These are phyloP conservation scores for Sisymbrium altissimum DNA, from an alignment of 345 rosid genomes.

Conservation along the genomic window DNA sequence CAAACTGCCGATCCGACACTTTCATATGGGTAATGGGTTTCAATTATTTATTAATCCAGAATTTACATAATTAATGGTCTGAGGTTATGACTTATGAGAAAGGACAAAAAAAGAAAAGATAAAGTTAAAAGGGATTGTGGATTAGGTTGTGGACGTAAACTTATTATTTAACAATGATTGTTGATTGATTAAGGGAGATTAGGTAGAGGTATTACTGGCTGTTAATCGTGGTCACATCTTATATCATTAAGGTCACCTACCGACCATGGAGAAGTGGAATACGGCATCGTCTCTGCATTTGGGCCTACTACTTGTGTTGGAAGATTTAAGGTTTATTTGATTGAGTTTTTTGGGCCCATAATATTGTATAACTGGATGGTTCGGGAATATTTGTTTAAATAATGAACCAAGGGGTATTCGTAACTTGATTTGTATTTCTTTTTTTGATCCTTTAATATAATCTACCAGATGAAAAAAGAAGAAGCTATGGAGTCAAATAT, in stretches of 20 bases:
- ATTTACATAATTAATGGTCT: neutral
- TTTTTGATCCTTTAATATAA: too few relatives aligned
- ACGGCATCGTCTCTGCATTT: neutral
- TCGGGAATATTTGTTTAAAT: neutral
- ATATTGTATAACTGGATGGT: neutral
- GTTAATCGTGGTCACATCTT: conserved; percentile 15
- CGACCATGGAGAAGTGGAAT: neutral
- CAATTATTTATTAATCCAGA: neutral
- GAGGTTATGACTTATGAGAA: too few relatives aligned
- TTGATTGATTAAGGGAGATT: conserved; percentile 3
- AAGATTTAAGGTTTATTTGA: neutral
- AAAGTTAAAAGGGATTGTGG: neutral
- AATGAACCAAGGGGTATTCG: neutral
- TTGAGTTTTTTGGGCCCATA: neutral
- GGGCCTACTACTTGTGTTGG: neutral
- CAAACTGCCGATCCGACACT: conserved; percentile 6
- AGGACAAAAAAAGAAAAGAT: neutral
- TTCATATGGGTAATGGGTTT: neutral
- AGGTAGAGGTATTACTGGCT: conserved; percentile 4
- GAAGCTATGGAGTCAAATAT: neutral
- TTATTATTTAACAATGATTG: conserved; percentile 1
- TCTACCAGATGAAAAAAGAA: too few relatives aligned
- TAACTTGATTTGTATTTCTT: neutral
- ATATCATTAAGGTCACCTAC: conserved; percentile 7
- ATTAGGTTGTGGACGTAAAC: conserved; percentile 17